Base-by-base conservation (phyloP, 768 basidiomycete genomes). In the Russula sp. region DNA sequence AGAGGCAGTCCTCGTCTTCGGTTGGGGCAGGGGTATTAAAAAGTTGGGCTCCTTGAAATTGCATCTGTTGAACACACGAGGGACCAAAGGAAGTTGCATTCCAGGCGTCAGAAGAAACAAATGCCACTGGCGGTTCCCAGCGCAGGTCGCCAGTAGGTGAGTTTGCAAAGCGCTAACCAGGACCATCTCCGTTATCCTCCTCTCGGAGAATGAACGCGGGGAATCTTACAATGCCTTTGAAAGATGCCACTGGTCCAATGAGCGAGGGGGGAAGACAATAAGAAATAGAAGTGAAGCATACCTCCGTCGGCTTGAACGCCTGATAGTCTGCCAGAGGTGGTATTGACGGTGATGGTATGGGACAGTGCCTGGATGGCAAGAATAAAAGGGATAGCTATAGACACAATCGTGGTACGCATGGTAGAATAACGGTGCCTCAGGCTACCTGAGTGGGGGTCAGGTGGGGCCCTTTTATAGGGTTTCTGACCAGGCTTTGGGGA, bases 1-100 rank as follows among this genome's bases (percentile, higher is more conserved):
- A 65, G 5, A 62, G 53, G 60, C 64, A 65, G 55, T 62, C 49
- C 55, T 62, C 60, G 27, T 51, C 34, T 55, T 56, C 63, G 10
- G 48, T 27, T 31, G 48, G 39, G 11, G 37, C 39, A 44, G 53
- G 49, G 4, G 56, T 35, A 18, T 55, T 50, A 14, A 27, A 48
- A 4, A 61, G 7, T 47, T 48, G 27, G 6, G 39, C 37, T 37
- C 11, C 16, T 27, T 9, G n/a, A 31, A 37, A n/a, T n/a, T n/a
- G 52, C 9, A 64, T 3, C 16, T 64, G 63, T 52, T 60, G 58
- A 22, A 64, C 27, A 39, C 63, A 64, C n/a, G 63, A 56, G 13
- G 63, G 63, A 14, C 57, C 57, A 3, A 64, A 10, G 42, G 63
- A 53, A 40, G 44, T 64, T n/a, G 45, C 47, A 39, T 60, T 60